Percentiles rank a stretch among this genome's conserved stretches.
phyloP scores from a whole-genome alignment of 331 rosid species.

The Telfairia occidentalis region DNA sequence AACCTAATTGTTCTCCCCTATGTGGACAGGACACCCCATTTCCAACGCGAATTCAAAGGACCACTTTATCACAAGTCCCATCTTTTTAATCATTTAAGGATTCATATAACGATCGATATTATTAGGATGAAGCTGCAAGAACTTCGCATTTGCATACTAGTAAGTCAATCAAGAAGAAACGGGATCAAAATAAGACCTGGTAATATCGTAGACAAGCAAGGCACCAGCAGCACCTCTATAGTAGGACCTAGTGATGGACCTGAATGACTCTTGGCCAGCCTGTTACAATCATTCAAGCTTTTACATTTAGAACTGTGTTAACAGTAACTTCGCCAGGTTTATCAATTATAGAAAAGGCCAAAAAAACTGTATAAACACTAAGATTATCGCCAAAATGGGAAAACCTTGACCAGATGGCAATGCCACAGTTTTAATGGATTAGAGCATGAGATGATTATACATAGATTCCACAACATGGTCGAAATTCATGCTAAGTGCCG shows the following conservation, averaged over 20 bases:
- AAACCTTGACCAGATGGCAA: neutral
- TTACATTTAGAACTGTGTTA: conserved; percentile 3
- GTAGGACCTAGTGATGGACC: conserved; percentile 95
- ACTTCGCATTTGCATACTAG: neutral
- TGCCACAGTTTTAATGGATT: neutral
- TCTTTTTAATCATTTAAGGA: neutral
- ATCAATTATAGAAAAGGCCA: neutral
- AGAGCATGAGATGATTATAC: neutral
- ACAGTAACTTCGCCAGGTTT: neutral
- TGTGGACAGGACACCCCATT: neutral
- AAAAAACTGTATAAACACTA: neutral
- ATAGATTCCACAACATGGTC: neutral
- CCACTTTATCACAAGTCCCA: neutral
- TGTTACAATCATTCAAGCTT: conserved; percentile 15
- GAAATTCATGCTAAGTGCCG: neutral
- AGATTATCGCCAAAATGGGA: neutral
- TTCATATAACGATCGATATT: neutral
- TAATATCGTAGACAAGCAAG: conserved; percentile 92
- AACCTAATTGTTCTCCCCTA: too few relatives aligned
- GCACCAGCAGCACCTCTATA: conserved; percentile 99
- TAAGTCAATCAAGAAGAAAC: neutral
- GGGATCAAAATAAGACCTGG: conserved; percentile 53
- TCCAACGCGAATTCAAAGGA: neutral
- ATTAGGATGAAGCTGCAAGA: neutral
- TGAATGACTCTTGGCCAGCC: conserved; percentile 99